Evolutionary conservation across 352 stramenopile species (phyloP).

Genomic region (Phytophthora ramorum): DNA sequence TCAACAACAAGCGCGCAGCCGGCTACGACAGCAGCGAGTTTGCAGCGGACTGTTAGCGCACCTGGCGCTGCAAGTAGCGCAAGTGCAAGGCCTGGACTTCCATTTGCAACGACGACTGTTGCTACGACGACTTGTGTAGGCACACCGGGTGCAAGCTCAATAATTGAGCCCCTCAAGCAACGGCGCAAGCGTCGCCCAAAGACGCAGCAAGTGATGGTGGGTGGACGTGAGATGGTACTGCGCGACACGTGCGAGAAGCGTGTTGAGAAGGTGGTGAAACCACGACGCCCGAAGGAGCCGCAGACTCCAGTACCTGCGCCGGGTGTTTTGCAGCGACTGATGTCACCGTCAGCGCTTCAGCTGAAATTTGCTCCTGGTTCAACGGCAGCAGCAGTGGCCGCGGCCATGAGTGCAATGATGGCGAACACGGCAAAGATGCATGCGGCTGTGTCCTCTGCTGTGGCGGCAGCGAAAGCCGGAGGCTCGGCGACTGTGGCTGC

Average conservation of each 20-base stretch:
- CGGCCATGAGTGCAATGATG: constrained; percentile 40
- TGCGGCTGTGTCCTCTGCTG: constrained; percentile 5
- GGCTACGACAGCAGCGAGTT: not conserved
- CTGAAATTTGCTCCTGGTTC: constrained; percentile 35
- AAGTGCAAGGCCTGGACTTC: not conserved
- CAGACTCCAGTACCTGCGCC: constrained; percentile 16
- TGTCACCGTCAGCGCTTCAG: constrained; percentile 26
- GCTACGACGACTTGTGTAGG: not conserved
- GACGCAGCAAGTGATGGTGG: constrained; percentile 59
- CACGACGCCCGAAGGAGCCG: constrained; percentile 34
- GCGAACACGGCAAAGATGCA: constrained; percentile 32
- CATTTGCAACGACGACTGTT: constrained; percentile 5
- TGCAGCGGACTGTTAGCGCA: constrained; percentile 1
- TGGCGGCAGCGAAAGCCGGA: not conserved
- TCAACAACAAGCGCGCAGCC: constrained; percentile 13
- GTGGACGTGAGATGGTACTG: constrained; percentile 52
- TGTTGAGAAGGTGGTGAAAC: constrained; percentile 65
- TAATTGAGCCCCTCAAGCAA: constrained; percentile 22
- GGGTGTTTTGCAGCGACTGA: constrained; percentile 16
- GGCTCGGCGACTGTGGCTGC: not conserved
- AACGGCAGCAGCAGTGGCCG: constrained; percentile 29
- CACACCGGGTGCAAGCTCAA: constrained; percentile 3
- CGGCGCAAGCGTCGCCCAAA: constrained; percentile 52
- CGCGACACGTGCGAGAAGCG: constrained; percentile 70
- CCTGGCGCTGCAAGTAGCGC: not conserved